Base-by-base conservation (phyloP, 371 early-diverging fungal genomes). In the Cokeromyces recurvatus region DNA sequence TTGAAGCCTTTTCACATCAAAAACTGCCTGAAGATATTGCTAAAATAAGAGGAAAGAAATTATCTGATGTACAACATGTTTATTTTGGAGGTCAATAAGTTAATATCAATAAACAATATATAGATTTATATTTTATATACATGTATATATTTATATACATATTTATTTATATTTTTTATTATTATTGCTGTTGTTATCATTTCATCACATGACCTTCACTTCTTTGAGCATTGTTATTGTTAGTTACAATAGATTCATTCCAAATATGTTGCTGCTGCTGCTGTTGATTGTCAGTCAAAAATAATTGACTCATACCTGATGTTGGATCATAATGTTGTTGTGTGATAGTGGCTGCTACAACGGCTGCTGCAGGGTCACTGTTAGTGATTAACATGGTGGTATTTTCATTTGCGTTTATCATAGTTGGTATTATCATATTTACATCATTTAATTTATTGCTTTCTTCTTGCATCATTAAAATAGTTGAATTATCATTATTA, bases 1-100 rank as follows among this genome's bases (percentile, higher is more conserved):
- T 98, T 63, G 91, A 86, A 65, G 98, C 99, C 4, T 67, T 98
- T n/a, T 62, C 71, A 37, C 62, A 72, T 29, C 98, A 98, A 72
- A 84, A 80, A 61, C 64, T 82, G 17, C 93, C 97, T 9, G 74
- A 82, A 36, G 89, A 94, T 42, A 85, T 98, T 68, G 95, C 98
- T 20, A 78, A 78, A 60, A 78, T 82, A 51, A 78, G 97, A 44
- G 98, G 98, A 32, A 80, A 90, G 66, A 91, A 89, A 38, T 71
- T 98, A 39, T 80, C 87, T 29, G 98, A 98, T 59, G 91, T 98
- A 32, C 83, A 90, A 57, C 82, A 83, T 59, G 69, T 71, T 14
- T 90, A 90, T 67, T 89, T 86, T 53, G 87, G 86, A 45, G 79
- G 74, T 55, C 52, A 58, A 39, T 65, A 57, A 42, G 50, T 41